Evolutionary conservation across 352 stramenopile genomes (phyloP).

Genomic region (Phytopythium cucurbitacearum): DNA sequence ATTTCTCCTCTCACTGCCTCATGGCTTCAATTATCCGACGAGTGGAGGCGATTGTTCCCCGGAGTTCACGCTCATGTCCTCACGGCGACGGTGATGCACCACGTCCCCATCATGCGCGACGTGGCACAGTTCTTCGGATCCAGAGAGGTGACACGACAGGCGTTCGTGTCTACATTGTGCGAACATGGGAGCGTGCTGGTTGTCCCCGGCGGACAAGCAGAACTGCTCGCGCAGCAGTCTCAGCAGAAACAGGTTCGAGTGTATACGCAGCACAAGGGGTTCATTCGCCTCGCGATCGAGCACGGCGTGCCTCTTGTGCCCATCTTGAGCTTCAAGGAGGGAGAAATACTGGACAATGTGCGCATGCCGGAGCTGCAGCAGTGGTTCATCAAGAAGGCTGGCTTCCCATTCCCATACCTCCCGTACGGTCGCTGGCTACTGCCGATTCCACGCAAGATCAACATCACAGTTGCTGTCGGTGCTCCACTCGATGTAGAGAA

Average conservation of each 20-base stretch:
- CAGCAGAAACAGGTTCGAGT: conserved; percentile 57
- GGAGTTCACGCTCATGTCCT: conserved; percentile 62
- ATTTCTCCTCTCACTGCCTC: conserved; percentile 70
- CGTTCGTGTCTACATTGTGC: conserved; percentile 44
- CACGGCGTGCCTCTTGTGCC: conserved; percentile 70
- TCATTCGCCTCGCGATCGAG: conserved; percentile 76
- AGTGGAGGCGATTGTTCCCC: conserved; percentile 66
- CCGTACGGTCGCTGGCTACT: conserved; percentile 64
- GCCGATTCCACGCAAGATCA: conserved; percentile 63
- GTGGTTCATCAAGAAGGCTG: conserved; percentile 77
- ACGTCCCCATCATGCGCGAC: conserved; percentile 72
- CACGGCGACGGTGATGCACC: conserved; percentile 74
- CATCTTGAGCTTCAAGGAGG: conserved; percentile 78
- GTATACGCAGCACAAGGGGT: conserved; percentile 75
- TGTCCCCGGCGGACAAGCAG: conserved; percentile 73
- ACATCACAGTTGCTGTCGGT: conserved; percentile 67
- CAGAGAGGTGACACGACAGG: conserved; percentile 64
- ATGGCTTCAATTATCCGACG: conserved; percentile 69
- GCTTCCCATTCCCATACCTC: conserved; percentile 77
- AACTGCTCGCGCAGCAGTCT: conserved; percentile 76
- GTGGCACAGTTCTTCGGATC: conserved; percentile 71
- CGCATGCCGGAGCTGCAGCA: conserved; percentile 58
- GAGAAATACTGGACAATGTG: conserved; percentile 81
- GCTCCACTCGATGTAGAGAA: conserved; percentile 47
- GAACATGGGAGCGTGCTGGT: conserved; percentile 67